These are phyloP conservation scores for Abelmoschus esculentus DNA, from an alignment of 345 rosid species.

Conservation along the genomic window DNA sequence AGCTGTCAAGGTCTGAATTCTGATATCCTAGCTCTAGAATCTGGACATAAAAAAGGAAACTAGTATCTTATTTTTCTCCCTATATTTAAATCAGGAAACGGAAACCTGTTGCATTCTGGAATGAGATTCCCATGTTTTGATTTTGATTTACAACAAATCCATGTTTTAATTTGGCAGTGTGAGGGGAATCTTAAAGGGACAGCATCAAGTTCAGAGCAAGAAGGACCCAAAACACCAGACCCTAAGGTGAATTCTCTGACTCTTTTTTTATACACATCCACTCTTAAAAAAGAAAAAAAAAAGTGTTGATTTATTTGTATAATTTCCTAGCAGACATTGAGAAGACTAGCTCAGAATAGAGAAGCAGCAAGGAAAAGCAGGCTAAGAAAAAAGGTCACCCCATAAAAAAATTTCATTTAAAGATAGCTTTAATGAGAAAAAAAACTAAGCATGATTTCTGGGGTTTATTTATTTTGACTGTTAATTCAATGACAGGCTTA, in stretches of 20 bases:
- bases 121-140: slow-evolving; percentile 3
- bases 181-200: slow-evolving; percentile 47
- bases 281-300: neutral
- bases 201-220: slow-evolving; percentile 45
- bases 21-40: neutral
- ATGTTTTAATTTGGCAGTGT: slow-evolving; percentile 29
- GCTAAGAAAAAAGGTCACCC: slow-evolving; percentile 72
- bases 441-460: neutral
- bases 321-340: slow-evolving; percentile 48
- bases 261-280: neutral
- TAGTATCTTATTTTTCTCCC: neutral
- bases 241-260: slow-evolving; percentile 36
- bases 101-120: neutral
- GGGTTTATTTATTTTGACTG: neutral
- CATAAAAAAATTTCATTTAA: neutral
- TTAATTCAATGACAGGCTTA: slow-evolving; percentile 56
- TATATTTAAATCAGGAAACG: neutral
- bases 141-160: neutral
- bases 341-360: slow-evolving; percentile 99
- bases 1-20: slow-evolving; percentile 36
- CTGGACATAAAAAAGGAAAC: neutral
- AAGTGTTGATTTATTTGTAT: slow-evolving; percentile 3
- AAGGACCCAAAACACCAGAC: slow-evolving; percentile 54
- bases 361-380: slow-evolving; percentile 99
- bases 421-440: neutral